These are phyloP conservation scores for Leishmania martiniquensis DNA, from an alignment of 208 protist species.

Conservation along the genomic window DNA sequence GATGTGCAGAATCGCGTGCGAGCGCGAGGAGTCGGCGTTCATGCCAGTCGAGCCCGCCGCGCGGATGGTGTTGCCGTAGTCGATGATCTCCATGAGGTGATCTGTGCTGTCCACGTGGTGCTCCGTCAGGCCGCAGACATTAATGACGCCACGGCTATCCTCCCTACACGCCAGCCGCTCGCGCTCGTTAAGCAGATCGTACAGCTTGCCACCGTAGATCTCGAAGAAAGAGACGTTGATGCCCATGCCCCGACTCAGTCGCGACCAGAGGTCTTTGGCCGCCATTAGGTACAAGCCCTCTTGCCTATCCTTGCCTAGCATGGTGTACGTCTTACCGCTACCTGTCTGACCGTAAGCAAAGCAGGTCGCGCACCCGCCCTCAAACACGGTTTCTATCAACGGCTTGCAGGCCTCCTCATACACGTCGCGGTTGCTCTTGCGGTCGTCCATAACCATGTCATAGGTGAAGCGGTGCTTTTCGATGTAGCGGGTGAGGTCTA, in stretches of 20 bases:
- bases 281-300: slow-evolving; percentile 84
- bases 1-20: slow-evolving; percentile 96
- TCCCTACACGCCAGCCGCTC: slow-evolving; percentile 88
- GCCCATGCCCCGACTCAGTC: slow-evolving; percentile 60
- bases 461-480: slow-evolving; percentile 97
- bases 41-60: slow-evolving; percentile 94
- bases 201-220: slow-evolving; percentile 88
- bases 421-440: slow-evolving; percentile 89
- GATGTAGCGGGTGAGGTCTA: slow-evolving; percentile 97
- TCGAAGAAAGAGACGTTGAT: slow-evolving; percentile 87
- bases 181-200: slow-evolving; percentile 85
- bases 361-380: slow-evolving; percentile 90
- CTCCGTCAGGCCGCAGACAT: slow-evolving; percentile 80
- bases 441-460: slow-evolving; percentile 95
- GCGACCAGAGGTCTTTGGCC: slow-evolving; percentile 74
- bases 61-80: slow-evolving; percentile 87
- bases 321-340: slow-evolving; percentile 94
- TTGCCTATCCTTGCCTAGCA: slow-evolving; percentile 90
- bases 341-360: slow-evolving; percentile 95
- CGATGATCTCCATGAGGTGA: slow-evolving; percentile 83
- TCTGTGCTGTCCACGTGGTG: slow-evolving; percentile 70
- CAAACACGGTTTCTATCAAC: slow-evolving; percentile 92
- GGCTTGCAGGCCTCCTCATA: slow-evolving; percentile 91
- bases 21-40: slow-evolving; percentile 95
- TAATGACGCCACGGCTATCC: slow-evolving; percentile 91